Evolutionary conservation across 306 rosid genomes (phyloP), one percentile per base, ranked within the genome.

Genomic region (Vigna angularis): DNA sequence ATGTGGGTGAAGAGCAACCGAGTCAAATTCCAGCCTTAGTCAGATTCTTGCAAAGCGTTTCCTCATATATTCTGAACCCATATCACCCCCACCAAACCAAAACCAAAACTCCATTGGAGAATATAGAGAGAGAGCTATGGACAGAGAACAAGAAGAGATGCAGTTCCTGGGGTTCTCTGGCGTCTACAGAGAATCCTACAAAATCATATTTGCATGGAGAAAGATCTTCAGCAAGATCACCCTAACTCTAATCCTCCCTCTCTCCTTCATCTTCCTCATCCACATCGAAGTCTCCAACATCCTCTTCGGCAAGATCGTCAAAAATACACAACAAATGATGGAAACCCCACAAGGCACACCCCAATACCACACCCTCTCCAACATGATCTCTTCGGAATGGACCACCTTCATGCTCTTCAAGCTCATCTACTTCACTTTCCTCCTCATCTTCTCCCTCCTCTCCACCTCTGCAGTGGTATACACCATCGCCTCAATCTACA

Each of bases 381-480:
- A 80, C 34, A 22, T 57, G 42, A 0, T 89, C 68, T 73, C 82
- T 16, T 83, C 88, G 0, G 94, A 91, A 58, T 70, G 84, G 88
- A 45, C 79, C 72, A 32, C 49, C 1, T 80, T 51, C 14, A 57
- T 20, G 34, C 86, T 89, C 68, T 79, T 91, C 86, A 82, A 88
- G 58, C 82, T 82, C 14, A 38, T 51, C 10, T 82, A 82, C 85
- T 80, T 55, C 80, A 69, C 74, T n/a, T 4, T 57, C 52, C 16
- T 42, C 53, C 51, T 73, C 30, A 55, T 77, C 50, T 66, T 80
- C 56, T 79, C 86, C 22, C 83, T 72, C 18, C 62, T 82, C 3
- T 63, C 89, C 18, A 77, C 87, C 79, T 89, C 97, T 10, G 94
- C 97, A 0, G 94, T 91, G 2, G 97, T 89, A 4, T 91, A 91